These are phyloP conservation scores for Thyridium curvatum DNA, from an alignment of 2,329 filamentous ascomycete genomes.

Conservation along the genomic window DNA sequence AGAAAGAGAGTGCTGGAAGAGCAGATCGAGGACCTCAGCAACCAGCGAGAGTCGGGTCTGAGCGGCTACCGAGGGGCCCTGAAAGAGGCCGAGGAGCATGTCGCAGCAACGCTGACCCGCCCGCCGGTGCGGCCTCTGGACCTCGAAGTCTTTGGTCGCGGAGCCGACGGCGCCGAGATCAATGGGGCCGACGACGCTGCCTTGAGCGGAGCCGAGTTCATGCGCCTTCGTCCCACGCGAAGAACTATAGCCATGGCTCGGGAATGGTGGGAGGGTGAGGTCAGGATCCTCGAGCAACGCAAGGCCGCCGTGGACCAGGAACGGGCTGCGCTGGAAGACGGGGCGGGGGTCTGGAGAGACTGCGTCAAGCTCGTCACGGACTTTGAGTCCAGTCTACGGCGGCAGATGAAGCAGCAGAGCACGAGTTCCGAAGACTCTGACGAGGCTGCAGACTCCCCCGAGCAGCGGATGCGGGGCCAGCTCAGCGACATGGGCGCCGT, in stretches of 20 bases:
- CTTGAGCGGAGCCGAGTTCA: slow-evolving; percentile 44
- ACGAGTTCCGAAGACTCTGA: slow-evolving; percentile 8
- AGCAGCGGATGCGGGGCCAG: slow-evolving; percentile 25
- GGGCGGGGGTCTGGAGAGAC: slow-evolving; percentile 59
- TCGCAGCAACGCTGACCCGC: slow-evolving; percentile 50
- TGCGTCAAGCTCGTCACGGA: slow-evolving; percentile 51
- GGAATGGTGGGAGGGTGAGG: slow-evolving; percentile 64
- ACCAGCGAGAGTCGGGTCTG: slow-evolving; percentile 62
- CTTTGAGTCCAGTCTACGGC: slow-evolving; percentile 60
- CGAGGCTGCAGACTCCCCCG: slow-evolving; percentile 15
- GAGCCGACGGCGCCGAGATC: slow-evolving; percentile 11
- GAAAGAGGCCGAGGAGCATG: slow-evolving; percentile 57
- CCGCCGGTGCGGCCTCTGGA: slow-evolving; percentile 51
- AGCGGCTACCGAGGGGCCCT: slow-evolving; percentile 66
- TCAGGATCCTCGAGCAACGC: slow-evolving; percentile 46
- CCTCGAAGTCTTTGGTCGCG: slow-evolving; percentile 28
- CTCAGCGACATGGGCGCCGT: slow-evolving; percentile 51
- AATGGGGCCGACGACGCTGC: slow-evolving; percentile 13
- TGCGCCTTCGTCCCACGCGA: slow-evolving; percentile 55
- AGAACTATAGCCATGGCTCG: slow-evolving; percentile 65
- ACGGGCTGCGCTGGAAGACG: slow-evolving; percentile 59
- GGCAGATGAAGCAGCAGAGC: slow-evolving; percentile 35
- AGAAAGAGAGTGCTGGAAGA: slow-evolving; percentile 52
- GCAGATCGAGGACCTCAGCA: slow-evolving; percentile 57
- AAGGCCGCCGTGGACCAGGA: slow-evolving; percentile 55